A percentile compares a stretch with the other conserved stretches of the same genome.
Evolutionary conservation across 2,329 filamentous ascomycete genomes (phyloP).

Genomic region (Cladosporium cucumerinum): DNA sequence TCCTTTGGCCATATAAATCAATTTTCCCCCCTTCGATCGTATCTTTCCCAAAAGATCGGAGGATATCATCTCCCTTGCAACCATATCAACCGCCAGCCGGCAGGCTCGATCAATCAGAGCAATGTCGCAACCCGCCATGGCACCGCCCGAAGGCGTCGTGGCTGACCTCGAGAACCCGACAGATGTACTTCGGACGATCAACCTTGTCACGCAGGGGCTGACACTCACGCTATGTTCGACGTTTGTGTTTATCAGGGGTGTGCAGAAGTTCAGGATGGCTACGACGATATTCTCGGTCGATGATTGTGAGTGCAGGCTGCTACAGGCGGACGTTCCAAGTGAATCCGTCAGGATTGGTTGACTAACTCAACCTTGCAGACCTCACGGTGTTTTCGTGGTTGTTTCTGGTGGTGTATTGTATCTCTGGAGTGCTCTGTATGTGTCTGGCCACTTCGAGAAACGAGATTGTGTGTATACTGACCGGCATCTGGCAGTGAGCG

Average conservation of each 20-base stretch:
- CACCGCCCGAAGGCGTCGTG: neutral
- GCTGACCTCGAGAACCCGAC: conserved; percentile 5
- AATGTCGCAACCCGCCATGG: conserved; percentile 2
- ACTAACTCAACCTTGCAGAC: neutral
- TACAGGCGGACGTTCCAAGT: neutral
- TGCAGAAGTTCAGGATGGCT: neutral
- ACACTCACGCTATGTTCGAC: neutral
- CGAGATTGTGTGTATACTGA: neutral
- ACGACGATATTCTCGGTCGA: neutral
- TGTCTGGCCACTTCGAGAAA: neutral
- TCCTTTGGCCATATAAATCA: too few relatives aligned
- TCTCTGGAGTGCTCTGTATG: neutral
- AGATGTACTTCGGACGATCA: neutral
- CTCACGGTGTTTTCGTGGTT: conserved; percentile 1
- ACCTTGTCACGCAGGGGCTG: conserved; percentile 6
- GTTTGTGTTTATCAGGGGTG: neutral
- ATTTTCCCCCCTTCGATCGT: neutral
- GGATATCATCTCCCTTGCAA: neutral
- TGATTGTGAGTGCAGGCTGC: neutral
- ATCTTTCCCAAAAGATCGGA: neutral
- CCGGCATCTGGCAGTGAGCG: neutral
- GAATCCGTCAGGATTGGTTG: neutral
- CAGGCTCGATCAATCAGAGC: neutral
- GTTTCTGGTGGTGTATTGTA: neutral
- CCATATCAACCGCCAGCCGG: neutral